Evolutionary conservation across 371 early-diverging fungal genomes (phyloP), one percentile per base, ranked within the genome.

Genomic region (Polyrhizophydium stewartii): DNA sequence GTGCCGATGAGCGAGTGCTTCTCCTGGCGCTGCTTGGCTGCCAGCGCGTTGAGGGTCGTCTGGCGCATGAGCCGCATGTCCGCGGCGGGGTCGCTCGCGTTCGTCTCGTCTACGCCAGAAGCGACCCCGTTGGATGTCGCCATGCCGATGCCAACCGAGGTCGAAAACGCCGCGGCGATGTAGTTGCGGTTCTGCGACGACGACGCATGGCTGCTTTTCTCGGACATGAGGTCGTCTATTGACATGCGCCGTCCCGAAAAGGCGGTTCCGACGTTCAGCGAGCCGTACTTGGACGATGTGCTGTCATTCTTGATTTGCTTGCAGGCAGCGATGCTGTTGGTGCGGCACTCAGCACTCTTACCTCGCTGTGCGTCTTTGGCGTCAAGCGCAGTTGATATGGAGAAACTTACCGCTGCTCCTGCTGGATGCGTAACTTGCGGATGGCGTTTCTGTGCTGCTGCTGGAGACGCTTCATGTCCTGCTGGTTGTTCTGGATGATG

Each of bases 351-450:
- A 35, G 35, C 35, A 7, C 13, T 13, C 13, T 3, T 35, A 7
- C 35, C 35, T 35, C 13, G 35, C 35, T 3, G 3, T 3, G 7
- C 35, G 35, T 35, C 3, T 7, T 35, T 13, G 7, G 3, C 13
- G 35, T 13, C 7, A 35, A 35, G n/a, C n/a, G 35, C 35, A 35
- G 35, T 35, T 13, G 35, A 35, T 35, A 13, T 13, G 13, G 7
- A 13, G 35, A 35, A 35, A 27, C 52, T 52, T 35, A 37, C 57
- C 49, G 27, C 43, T 67, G 46, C 46, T 67, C 59, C 7, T 62
- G 62, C n/a, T 62, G 49, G 47, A 62, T n/a, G 12, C 31, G 31
- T 28, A 67, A 27, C 32, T 60, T 56, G 3, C 58, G 30, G 37
- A 56, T 7, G 1, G 6, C 37, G 27, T 45, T 33, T 5, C 37